Conservation (phyloP, 257 asterid species). For the Capsicum pubescens region DNA sequence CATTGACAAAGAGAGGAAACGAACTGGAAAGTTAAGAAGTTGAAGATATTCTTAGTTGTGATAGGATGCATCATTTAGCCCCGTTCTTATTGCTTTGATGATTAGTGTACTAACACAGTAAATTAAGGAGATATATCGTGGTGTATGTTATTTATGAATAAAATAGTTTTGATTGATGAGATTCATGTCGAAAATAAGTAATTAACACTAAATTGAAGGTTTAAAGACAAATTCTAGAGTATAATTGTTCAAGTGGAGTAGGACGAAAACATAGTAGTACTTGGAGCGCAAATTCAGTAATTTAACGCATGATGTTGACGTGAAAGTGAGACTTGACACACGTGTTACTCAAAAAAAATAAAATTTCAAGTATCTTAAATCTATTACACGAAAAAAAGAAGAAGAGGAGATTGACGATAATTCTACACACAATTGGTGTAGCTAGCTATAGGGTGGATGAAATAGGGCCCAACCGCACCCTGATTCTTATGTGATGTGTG, state of each 20-base stretch:
- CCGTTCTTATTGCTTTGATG: neutral
- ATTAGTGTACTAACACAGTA: neutral
- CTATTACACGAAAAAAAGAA: neutral
- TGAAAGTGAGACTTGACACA: neutral
- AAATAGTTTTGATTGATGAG: neutral
- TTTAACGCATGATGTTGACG: fast-evolving
- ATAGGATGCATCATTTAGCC: neutral
- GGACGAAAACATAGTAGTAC: neutral
- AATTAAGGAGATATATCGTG: neutral
- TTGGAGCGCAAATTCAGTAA: neutral
- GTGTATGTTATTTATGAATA: neutral
- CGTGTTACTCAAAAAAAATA: fast-evolving
- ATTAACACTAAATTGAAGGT: neutral
- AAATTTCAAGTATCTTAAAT: neutral
- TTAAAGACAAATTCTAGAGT: neutral
- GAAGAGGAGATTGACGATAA: neutral
- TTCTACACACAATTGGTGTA: fast-evolving
- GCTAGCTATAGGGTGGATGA: neutral
- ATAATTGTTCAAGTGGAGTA: neutral
- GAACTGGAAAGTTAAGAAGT: neutral
- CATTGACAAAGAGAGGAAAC: neutral
- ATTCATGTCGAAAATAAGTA: neutral
- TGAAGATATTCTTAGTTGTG: neutral
- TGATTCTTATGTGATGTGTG: neutral
- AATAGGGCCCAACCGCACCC: neutral